Base-by-base conservation (phyloP, 768 basidiomycete genomes). In the Tricholoma matsutake region DNA sequence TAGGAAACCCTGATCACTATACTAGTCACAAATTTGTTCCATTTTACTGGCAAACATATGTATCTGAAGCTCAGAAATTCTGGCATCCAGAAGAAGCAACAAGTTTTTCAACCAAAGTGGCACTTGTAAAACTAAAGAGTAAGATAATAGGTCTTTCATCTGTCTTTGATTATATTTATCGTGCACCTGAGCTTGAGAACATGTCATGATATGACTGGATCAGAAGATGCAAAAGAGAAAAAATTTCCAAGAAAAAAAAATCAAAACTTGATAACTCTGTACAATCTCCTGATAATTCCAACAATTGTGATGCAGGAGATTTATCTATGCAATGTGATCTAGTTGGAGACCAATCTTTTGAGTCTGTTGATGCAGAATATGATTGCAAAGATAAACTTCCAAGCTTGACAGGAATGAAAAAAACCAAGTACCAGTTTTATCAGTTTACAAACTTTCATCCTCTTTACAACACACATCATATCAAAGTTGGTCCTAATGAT, bases 101-200 rank as follows among this genome's bases (percentile, higher is more conserved):
- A 45, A 22, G 10, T 9, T 45, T 22, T 45, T 13, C 60, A 31
- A 47, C 4, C 1, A 69, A 65, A 53, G 62, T 75, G 2, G 37
- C 63, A 13, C 18, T 75, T 0, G 51, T 65, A 13, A 63, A 58
- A 39, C 54, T 59, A 10, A 55, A 68, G 34, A 67, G 64, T 2
- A 57, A 58, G 6, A 54, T 71, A 20, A 61, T 69, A 43, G 66
- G 65, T 1, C 62, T 68, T 18, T 73, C 72, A 6, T 63, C 63
- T 47, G 65, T 76, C 0, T 64, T 71, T 65, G 75, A 78, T 59
- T 77, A 78, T 61, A 72, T 68, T 10, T 70, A 71, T 58, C n/a
- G 73, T 20, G 67, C 72, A 9, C 9, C n/a, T 2, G 54, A 35
- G 6, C 66, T 68, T 55, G 55, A 63, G 5, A 7, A 64, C 18